Evolutionary conservation across 306 rosid genomes (phyloP).

Genomic region (Glycine latifolia): DNA sequence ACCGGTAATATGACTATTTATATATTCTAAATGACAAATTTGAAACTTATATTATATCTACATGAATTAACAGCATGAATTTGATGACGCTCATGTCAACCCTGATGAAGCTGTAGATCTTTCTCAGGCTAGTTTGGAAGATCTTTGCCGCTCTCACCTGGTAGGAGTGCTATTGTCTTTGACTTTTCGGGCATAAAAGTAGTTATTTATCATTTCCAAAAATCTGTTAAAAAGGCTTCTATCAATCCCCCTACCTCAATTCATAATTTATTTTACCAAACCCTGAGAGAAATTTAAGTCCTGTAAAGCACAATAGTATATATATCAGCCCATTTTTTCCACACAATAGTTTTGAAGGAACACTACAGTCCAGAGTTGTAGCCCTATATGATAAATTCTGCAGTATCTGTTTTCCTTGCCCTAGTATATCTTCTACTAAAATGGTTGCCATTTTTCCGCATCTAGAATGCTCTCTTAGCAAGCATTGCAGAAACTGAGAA

Average conservation of each 20-base stretch:
- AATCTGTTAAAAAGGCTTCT: slow-evolving; percentile 2
- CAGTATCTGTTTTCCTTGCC: no score
- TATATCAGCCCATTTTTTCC: neutral
- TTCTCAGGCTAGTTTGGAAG: slow-evolving; percentile 79
- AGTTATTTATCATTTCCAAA: slow-evolving; percentile 7
- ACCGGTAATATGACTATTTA: slow-evolving; percentile 39
- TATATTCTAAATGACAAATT: slow-evolving; percentile 6
- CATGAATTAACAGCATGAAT: slow-evolving; percentile 62
- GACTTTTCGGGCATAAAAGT: neutral
- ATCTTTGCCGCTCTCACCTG: slow-evolving; percentile 95
- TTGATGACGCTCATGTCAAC: slow-evolving; percentile 52
- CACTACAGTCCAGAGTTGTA: neutral
- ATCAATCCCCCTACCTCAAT: neutral
- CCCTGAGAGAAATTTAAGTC: neutral
- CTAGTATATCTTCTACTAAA: neutral
- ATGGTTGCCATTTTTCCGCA: slow-evolving; percentile 26
- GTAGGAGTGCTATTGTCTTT: slow-evolving; percentile 57
- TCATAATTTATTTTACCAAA: slow-evolving; percentile 15
- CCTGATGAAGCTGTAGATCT: slow-evolving; percentile 56
- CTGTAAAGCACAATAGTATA: neutral
- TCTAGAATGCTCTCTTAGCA: slow-evolving; percentile 85
- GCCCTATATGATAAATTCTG: slow-evolving; percentile 21
- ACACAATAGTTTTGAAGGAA: slow-evolving; percentile 11
- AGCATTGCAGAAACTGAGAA: slow-evolving; percentile 88
- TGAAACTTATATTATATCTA: slow-evolving; percentile 18